Percentiles rank a stretch among this genome's conserved stretches.
Conservation (phyloP, 2,329 filamentous ascomycete species). For the Boeremia exigua region DNA sequence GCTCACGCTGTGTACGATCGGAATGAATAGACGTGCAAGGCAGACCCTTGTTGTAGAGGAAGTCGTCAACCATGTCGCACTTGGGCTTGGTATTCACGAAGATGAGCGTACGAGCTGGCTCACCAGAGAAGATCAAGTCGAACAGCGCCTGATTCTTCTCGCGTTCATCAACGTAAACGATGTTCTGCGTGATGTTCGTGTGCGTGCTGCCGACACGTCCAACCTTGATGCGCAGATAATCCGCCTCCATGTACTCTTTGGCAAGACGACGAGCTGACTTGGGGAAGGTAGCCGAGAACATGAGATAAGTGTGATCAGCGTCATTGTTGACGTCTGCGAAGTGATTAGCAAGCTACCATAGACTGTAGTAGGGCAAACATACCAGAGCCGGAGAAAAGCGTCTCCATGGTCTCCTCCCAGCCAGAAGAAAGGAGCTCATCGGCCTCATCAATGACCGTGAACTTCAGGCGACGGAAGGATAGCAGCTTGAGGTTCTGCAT, state of each 20-base stretch:
- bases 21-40: constrained; percentile 89
- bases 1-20: constrained; percentile 86
- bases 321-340: constrained; percentile 75
- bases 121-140: constrained; percentile 72
- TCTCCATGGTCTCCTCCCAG: constrained; percentile 77
- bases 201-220: constrained; percentile 87
- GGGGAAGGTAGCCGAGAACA: constrained; percentile 96
- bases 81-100: constrained; percentile 84
- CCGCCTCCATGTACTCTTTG: constrained; percentile 73
- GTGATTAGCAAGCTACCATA: constrained; percentile 17
- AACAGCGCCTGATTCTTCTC: constrained; percentile 74
- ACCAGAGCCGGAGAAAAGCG: constrained; percentile 83
- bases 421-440: constrained; percentile 86
- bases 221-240: constrained; percentile 81
- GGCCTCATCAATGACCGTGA: constrained; percentile 75
- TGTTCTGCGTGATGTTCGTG: constrained; percentile 77
- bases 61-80: constrained; percentile 88
- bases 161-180: constrained; percentile 70
- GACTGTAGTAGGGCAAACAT: constrained; percentile 46
- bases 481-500: constrained; percentile 74
- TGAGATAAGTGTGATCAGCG: constrained; percentile 71
- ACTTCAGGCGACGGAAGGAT: constrained; percentile 74
- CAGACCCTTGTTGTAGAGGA: constrained; percentile 76
- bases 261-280: constrained; percentile 78
- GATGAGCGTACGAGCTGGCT: constrained; percentile 80